A percentile compares a stretch with the other conserved stretches of the same genome.
Evolutionary conservation across 192 early-diverging fungal species (phyloP).

Genomic region (Diversispora eburnea): DNA sequence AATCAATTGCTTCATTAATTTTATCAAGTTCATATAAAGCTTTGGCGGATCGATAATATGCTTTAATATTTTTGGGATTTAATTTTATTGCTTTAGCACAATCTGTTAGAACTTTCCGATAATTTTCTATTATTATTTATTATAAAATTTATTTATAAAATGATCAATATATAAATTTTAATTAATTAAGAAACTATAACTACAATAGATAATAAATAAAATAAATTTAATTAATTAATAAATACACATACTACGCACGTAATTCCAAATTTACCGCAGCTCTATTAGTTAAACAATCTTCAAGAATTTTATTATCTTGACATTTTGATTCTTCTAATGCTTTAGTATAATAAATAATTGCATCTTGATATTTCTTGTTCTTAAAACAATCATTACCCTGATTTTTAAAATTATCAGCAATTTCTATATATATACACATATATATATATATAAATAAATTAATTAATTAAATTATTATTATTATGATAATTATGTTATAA

Average conservation of each 20-base stretch:
- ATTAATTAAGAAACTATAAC: background rate
- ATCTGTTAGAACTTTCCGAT: constrained; percentile 81
- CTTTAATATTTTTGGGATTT: constrained; percentile 84
- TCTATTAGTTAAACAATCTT: constrained; percentile 78
- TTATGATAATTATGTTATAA: background rate
- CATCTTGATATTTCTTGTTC: constrained; percentile 72
- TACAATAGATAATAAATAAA: background rate
- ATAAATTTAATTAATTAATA: background rate
- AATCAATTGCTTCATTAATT: constrained; percentile 81
- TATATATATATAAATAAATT: background rate
- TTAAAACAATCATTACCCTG: constrained; percentile 94
- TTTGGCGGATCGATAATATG: constrained; percentile 83
- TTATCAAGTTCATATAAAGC: constrained; percentile 79
- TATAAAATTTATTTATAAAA: background rate
- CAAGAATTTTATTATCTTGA: constrained; percentile 72
- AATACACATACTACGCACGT: constrained; percentile 36
- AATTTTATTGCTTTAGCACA: constrained; percentile 79
- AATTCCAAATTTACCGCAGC: constrained; percentile 91
- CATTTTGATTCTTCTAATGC: constrained; percentile 67
- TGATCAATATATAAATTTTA: background rate
- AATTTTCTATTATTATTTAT: constrained; percentile 58
- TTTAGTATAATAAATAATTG: constrained; percentile 82
- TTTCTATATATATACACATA: constrained; percentile 38
- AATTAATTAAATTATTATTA: background rate
- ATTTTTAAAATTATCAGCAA: constrained; percentile 90